Conservation (phyloP, 176 grass and related monocot species). For the Rhynchospora breviuscula region DNA sequence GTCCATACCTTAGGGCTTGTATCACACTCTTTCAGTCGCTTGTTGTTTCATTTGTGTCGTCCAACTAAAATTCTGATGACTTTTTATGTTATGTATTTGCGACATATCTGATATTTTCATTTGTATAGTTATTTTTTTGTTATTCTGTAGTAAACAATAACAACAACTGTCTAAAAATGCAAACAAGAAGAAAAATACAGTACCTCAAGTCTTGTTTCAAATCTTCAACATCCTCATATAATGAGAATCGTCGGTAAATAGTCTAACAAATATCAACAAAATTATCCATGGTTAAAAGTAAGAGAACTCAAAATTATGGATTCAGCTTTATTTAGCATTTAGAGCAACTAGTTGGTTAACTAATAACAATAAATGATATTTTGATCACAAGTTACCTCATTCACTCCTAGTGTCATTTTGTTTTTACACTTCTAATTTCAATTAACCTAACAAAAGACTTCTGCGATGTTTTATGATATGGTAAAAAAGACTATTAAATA, state of each 20-base stretch:
- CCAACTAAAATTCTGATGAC: not conserved
- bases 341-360: not conserved
- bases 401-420: not conserved
- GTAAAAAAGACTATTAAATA: not conserved
- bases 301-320: not conserved
- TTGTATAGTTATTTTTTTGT: not conserved
- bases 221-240: constrained; percentile 55
- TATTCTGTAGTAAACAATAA: not conserved
- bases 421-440: not conserved
- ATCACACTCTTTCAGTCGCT: not conserved
- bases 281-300: constrained; percentile 8
- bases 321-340: not conserved
- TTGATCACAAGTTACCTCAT: not conserved
- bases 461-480: not conserved
- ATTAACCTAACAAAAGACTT: not conserved
- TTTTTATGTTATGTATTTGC: not conserved
- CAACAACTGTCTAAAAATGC: not conserved
- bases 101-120: not conserved
- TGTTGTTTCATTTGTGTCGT: not conserved
- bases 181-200: not conserved
- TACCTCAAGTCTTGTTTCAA: constrained; percentile 73
- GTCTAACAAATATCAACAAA: constrained; percentile 41
- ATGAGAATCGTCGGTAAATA: constrained; percentile 53
- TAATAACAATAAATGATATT: not conserved
- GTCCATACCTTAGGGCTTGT: not conserved